Conservation (phyloP, 2,329 filamentous ascomycete genomes). For the Colletotrichum incanum region DNA sequence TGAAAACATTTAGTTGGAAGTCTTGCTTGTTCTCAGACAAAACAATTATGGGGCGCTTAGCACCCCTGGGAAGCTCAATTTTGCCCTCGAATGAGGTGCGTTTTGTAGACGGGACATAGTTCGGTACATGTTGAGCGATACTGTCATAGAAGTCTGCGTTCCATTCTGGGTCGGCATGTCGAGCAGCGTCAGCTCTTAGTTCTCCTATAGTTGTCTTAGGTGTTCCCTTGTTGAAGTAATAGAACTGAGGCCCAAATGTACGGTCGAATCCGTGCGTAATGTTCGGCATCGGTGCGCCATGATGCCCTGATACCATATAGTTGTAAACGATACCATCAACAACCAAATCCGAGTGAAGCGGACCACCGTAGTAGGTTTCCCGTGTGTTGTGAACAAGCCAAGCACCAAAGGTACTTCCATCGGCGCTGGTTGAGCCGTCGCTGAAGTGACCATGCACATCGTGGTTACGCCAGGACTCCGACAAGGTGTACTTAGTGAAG, state of each 20-base stretch:
- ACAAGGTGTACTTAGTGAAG: constrained; percentile 78
- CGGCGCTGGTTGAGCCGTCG: constrained; percentile 59
- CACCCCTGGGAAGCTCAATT: constrained; percentile 66
- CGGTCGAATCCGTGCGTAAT: constrained; percentile 76
- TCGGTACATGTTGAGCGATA: constrained; percentile 71
- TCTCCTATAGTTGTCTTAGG: constrained; percentile 3
- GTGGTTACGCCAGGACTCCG: constrained; percentile 71
- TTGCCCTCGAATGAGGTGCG: constrained; percentile 66
- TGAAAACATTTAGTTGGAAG: constrained; percentile 62
- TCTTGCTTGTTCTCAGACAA: constrained; percentile 57
- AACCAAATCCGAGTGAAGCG: constrained; percentile 73
- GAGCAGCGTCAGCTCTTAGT: constrained; percentile 62
- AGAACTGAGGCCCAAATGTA: constrained; percentile 76
- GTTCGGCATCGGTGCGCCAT: constrained; percentile 74
- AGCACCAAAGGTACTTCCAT: constrained; percentile 69
- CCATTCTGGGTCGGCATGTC: constrained; percentile 67
- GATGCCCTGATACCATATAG: constrained; percentile 74
- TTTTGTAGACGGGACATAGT: constrained; percentile 68
- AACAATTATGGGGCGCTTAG: constrained; percentile 68
- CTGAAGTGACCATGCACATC: constrained; percentile 67
- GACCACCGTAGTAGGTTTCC: constrained; percentile 75
- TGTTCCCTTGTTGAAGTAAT: constrained; percentile 68
- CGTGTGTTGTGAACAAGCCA: constrained; percentile 77
- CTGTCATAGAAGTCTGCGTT: constrained; percentile 74
- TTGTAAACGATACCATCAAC: constrained; percentile 79